These are phyloP conservation scores for Kwoniella mangroviensis DNA, from an alignment of 768 basidiomycete genomes.

Conservation along the genomic window DNA sequence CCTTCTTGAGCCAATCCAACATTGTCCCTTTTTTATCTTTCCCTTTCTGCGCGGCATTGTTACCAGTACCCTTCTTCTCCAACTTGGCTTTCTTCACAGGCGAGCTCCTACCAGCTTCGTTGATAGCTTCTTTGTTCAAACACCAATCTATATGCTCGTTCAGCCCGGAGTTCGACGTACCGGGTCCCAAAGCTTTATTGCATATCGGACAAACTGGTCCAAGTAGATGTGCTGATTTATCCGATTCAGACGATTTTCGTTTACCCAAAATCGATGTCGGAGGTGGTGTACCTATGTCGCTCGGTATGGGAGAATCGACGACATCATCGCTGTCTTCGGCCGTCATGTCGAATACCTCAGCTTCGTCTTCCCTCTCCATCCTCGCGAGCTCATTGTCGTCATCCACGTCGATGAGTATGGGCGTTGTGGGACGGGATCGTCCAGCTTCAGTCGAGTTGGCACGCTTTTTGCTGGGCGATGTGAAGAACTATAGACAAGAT, in stretches of 20 bases:
- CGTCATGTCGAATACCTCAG: conserved; percentile 31
- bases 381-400: conserved; percentile 20
- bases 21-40: conserved; percentile 30
- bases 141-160: conserved; percentile 92
- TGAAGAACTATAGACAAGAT: conserved; percentile 46
- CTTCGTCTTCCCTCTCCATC: conserved; percentile 21
- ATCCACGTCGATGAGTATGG: conserved; percentile 10
- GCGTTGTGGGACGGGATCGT: conserved; percentile 17
- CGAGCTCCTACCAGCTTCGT: conserved; percentile 58
- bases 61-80: conserved; percentile 6
- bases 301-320: conserved; percentile 17
- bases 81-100: conserved; percentile 19
- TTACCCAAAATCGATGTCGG: conserved; percentile 12
- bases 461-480: conserved; percentile 54
- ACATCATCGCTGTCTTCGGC: conserved; percentile 31
- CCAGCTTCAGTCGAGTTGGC: conserved; percentile 53
- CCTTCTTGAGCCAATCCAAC: conserved; percentile 32
- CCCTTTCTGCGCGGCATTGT: conserved; percentile 18
- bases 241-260: conserved; percentile 21
- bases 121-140: conserved; percentile 75
- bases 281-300: conserved; percentile 5
- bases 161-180: conserved; percentile 73
- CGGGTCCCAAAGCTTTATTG: conserved; percentile 62
- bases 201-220: conserved; percentile 74
- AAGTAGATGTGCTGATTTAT: conserved; percentile 27